Evolutionary conservation across 2,329 filamentous ascomycete species (phyloP), one percentile per base, ranked within the genome.

Genomic region (Xylariomycetidae sp.): DNA sequence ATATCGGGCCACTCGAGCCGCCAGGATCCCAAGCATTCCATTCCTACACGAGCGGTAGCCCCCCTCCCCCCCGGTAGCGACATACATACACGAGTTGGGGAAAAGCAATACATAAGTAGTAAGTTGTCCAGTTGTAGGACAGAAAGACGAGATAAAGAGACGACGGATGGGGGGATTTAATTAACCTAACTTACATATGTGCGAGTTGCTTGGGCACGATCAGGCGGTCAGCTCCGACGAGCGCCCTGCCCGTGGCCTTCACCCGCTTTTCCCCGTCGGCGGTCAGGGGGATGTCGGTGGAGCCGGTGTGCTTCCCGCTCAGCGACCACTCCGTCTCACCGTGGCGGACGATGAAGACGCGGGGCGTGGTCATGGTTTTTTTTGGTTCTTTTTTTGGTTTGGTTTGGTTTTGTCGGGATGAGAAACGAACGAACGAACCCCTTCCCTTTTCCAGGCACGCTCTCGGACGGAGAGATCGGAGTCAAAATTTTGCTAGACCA

Each of bases 321-420:
- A 94, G 77, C 5, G 86, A 94, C 89, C 89, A 97, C 67, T 94
- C 88, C 4, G 89, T 97, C 67, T 96, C 88, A 63, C 89, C 90
- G 56, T 96, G 89, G 49, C 89, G 86, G 57, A 88, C 66, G 48
- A 92, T 77, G 67, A 90, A 90, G 56, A 86, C 80, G 33, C 85
- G 75, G 2, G 86, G 85, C 3, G 81, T 78, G 3, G 61, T 30
- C 61, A 63, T 63, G 27, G n/a, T 7, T 44, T 13, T 38, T 9
- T 36, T n/a, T 30, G 14, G 14, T 16, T 26, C 12, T 13, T 5
- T 16, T 32, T 10, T 6, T 28, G 11, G n/a, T n/a, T n/a, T n/a
- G n/a, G n/a, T n/a, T n/a, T n/a, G n/a, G n/a, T n/a, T n/a, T n/a
- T n/a, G n/a, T n/a, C n/a, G n/a, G n/a, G n/a, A n/a, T n/a, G n/a